Evolutionary conservation across 148 eudicot genomes (phyloP).

Genomic region (Agrostemma githago): DNA sequence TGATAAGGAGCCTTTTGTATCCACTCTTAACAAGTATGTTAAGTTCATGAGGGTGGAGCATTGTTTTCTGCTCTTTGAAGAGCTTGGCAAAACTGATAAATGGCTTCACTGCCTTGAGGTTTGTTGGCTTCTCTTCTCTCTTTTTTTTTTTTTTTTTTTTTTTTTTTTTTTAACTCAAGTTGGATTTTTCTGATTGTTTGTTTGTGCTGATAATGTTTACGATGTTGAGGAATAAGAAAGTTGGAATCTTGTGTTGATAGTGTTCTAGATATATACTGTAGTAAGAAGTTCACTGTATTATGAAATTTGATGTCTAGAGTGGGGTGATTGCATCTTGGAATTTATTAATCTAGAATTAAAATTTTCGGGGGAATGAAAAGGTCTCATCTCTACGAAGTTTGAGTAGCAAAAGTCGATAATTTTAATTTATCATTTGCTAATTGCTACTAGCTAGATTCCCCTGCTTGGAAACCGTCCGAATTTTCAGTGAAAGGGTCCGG

Average conservation of each 20-base stretch:
- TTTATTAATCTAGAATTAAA: neutral
- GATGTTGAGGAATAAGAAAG: neutral
- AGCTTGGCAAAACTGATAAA: conserved; percentile 63
- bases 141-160: neutral
- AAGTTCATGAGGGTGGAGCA: conserved; percentile 68
- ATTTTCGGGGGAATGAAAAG: neutral
- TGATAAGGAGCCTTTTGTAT: conserved; percentile 52
- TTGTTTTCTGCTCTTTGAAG: conserved; percentile 88
- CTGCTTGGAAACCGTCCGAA: too few relatives aligned
- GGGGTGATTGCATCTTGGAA: neutral
- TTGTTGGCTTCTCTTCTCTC: conserved; percentile 9
- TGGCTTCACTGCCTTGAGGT: conserved; percentile 99
- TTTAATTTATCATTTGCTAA: too few relatives aligned
- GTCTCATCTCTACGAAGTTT: too few relatives aligned
- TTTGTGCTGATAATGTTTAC: neutral
- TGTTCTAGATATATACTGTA: neutral
- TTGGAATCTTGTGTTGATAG: neutral
- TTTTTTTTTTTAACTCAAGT: neutral
- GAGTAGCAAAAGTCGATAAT: too few relatives aligned
- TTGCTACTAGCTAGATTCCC: too few relatives aligned
- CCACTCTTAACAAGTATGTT: conserved; percentile 61
- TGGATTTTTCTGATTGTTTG: neutral
- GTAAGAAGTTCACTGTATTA: neutral
- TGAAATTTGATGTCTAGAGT: neutral
- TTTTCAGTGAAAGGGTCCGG: neutral